Evolutionary conservation across 352 stramenopile species (phyloP).

Genomic region (Globisporangium spiculum): DNA sequence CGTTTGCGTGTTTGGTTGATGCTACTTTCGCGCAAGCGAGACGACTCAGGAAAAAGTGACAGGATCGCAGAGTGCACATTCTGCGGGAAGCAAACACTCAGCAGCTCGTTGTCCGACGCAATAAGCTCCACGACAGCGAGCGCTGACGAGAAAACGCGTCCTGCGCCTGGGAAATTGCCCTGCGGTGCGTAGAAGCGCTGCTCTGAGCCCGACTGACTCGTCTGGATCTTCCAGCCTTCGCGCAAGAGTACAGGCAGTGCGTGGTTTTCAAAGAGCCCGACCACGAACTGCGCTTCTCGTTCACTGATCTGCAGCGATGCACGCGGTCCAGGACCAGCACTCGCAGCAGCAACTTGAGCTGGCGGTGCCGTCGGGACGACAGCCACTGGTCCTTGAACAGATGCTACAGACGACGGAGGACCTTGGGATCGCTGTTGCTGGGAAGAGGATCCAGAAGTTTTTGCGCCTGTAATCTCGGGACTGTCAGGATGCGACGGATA

Average conservation of each 20-base stretch:
- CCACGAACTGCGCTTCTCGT: slow-evolving; percentile 70
- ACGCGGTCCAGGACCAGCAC: neutral
- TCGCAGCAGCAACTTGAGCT: neutral
- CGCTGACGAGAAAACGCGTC: slow-evolving; percentile 47
- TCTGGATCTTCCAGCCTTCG: slow-evolving; percentile 63
- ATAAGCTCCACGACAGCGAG: slow-evolving; percentile 79
- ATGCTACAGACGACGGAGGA: neutral
- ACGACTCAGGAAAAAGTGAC: slow-evolving; percentile 52
- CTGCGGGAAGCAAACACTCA: slow-evolving; percentile 59
- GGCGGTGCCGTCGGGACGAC: neutral
- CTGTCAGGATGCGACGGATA: slow-evolving; percentile 17
- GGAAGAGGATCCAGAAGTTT: neutral
- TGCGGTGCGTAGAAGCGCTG: slow-evolving; percentile 42
- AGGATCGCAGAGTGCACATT: slow-evolving; percentile 76
- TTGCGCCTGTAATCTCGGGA: slow-evolving; percentile 11
- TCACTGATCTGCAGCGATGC: slow-evolving; percentile 57
- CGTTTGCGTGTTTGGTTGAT: slow-evolving; percentile 21
- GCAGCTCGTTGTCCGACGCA: slow-evolving; percentile 54
- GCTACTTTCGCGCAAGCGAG: slow-evolving; percentile 4
- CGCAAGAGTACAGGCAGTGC: slow-evolving; percentile 60
- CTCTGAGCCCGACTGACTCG: slow-evolving; percentile 28
- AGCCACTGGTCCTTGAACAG: neutral
- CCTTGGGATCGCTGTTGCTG: slow-evolving; percentile 8
- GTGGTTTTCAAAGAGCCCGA: slow-evolving; percentile 79
- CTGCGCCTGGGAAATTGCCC: slow-evolving; percentile 24